Base-by-base conservation (phyloP, 345 rosid species). In the Salix viminalis region DNA sequence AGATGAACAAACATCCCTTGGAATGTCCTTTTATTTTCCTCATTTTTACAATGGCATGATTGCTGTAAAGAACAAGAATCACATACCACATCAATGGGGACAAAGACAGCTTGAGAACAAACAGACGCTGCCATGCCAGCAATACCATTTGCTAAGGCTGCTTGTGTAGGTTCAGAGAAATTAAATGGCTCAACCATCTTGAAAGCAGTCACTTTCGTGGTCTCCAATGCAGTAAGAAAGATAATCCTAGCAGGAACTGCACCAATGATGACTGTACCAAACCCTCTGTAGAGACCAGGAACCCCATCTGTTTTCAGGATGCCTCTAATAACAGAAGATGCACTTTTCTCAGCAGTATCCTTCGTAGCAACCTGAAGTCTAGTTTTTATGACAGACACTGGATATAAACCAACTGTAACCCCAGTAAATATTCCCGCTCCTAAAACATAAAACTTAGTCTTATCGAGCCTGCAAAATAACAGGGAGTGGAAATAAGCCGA, bases 391-490 rank as follows among this genome's bases (percentile, higher is more conserved):
- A 96, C 97, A 50, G 97, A 92, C 26, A 94, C 90, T 11, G 98
- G 99, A 79, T 96, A 96, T 36, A 96, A 71, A 75, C 93, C 98
- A 64, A 94, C 93, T 0, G 99, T 92, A 75, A 96, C 77, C 79
- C 98, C 99, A 1, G 99, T 92, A 87, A 96, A 96, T 75, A 96
- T 87, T 19, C 98, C 99, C 56, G 99, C 98, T 79, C 99, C 99
- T 36, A 84, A 89, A 62, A 90, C 90, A 78, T 93, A 96, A 83
- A 96, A 93, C 86, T 89, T 91, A 69, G 91, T 89, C 81, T 92
- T 96, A 77, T 96, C 97, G 72, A 96, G 98, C 90, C 98, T 96
- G 89, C 84, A 88, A 28, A 68, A 68, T 8, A 70, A 32, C 4
- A 36, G 28, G n/a, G 39, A 46, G 54, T 19, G 56, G 9, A 18